Evolutionary conservation across 169 alveolate genomes (phyloP).

Genomic region (Amoebophrya sp.): DNA sequence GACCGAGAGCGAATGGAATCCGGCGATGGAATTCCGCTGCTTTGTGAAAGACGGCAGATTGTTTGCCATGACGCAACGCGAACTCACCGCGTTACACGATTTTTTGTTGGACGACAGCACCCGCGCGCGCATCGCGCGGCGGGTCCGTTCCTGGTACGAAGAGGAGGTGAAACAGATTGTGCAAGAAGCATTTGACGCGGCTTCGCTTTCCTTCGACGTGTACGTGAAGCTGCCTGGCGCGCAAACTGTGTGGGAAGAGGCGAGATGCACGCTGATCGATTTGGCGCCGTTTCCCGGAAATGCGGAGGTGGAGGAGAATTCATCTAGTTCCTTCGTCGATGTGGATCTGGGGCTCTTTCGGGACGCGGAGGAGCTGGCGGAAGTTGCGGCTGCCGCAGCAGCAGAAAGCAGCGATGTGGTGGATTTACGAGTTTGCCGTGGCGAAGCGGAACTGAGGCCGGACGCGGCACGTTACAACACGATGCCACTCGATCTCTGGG

Average conservation of each 20-base stretch:
- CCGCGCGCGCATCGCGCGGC: neutral
- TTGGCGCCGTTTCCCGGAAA: neutral
- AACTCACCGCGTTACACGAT: no score
- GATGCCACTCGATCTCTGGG: neutral
- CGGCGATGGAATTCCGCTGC: neutral
- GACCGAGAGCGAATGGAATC: neutral
- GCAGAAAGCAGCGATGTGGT: neutral
- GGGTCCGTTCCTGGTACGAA: no score
- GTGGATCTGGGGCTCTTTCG: neutral
- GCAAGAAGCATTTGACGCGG: no score
- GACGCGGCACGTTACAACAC: neutral
- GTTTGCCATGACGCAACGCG: no score
- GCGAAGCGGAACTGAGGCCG: neutral
- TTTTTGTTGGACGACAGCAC: neutral
- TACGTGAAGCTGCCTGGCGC: no score
- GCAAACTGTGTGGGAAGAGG: no score
- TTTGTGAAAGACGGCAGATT: no score
- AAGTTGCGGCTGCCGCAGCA: neutral
- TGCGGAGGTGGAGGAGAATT: neutral
- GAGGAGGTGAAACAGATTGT: no score
- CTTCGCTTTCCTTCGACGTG: no score
- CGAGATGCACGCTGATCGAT: neutral
- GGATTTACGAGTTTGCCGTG: neutral
- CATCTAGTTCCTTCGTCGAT: neutral
- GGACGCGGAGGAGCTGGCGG: neutral